A percentile compares a stretch with the other conserved stretches of the same genome.
Conservation (phyloP, 225 moss, liverwort and hornwort genomes). For the Straminergon stramineum region DNA sequence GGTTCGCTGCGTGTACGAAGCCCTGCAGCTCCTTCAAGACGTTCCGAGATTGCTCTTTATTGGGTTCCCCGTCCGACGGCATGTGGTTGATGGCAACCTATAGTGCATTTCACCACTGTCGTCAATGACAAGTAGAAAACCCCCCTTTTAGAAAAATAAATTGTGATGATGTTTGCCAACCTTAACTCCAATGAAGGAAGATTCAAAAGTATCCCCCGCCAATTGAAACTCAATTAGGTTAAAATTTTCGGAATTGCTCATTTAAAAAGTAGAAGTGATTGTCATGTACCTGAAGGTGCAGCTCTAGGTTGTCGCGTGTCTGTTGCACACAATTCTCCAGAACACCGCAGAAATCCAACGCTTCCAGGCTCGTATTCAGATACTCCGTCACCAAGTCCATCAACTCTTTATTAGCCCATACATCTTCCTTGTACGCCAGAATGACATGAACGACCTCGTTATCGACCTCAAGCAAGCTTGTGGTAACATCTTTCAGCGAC, state of each 20-base stretch:
- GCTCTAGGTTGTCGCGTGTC: slow-evolving; percentile 59
- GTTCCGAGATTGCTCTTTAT: slow-evolving; percentile 29
- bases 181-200: neutral
- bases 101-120: neutral
- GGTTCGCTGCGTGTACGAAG: slow-evolving; percentile 53
- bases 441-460: slow-evolving; percentile 64
- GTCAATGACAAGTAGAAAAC: neutral
- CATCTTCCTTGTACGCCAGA: slow-evolving; percentile 55
- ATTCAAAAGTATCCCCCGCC: neutral
- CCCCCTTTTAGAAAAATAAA: neutral
- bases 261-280: neutral
- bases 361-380: slow-evolving; percentile 56
- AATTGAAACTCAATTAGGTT: neutral
- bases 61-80: slow-evolving; percentile 48
- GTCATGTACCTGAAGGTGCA: slow-evolving; percentile 38
- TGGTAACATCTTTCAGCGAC: slow-evolving; percentile 63
- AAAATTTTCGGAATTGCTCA: neutral
- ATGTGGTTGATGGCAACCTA: slow-evolving; percentile 59
- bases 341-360: slow-evolving; percentile 60
- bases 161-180: neutral
- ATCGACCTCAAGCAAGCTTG: slow-evolving; percentile 61
- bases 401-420: slow-evolving; percentile 74
- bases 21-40: slow-evolving; percentile 52
- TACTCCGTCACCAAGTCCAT: slow-evolving; percentile 75
- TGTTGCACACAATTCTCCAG: slow-evolving; percentile 58